Evolutionary conservation across 176 grass and related monocot genomes (phyloP).

Genomic region (Hordeum marinum): DNA sequence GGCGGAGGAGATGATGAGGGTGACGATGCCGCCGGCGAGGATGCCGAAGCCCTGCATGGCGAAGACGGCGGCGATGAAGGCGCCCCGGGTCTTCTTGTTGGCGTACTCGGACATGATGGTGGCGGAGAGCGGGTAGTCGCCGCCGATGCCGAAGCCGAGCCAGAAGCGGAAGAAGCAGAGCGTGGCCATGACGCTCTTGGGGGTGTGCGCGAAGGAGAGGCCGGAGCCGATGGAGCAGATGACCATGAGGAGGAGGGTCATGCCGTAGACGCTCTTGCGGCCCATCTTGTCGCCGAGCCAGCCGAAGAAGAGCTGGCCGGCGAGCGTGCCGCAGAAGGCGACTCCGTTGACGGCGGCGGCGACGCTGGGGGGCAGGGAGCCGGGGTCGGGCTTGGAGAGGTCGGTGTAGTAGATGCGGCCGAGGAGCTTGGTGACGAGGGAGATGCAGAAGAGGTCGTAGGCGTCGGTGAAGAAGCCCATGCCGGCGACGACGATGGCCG

Average conservation of each 20-base stretch:
- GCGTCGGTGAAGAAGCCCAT: conserved; percentile 97
- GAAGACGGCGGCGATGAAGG: conserved; percentile 83
- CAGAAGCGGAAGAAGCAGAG: conserved; percentile 99
- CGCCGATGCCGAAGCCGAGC: conserved; percentile 91
- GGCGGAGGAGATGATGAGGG: conserved; percentile 42
- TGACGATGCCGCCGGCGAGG: conserved; percentile 58
- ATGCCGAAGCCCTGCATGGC: conserved; percentile 83
- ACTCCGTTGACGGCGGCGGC: conserved; percentile 3
- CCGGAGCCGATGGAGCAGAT: conserved; percentile 47
- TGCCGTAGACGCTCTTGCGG: conserved; percentile 54
- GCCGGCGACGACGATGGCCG: conserved; percentile 75
- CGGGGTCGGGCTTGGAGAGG: background rate
- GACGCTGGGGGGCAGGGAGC: background rate
- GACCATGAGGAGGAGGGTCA: conserved; percentile 56
- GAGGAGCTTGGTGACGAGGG: conserved; percentile 63
- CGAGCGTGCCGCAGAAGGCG: conserved; percentile 43
- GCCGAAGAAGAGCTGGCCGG: conserved; percentile 5
- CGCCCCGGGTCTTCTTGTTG: conserved; percentile 77
- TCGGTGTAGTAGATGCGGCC: conserved; percentile 71
- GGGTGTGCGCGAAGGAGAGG: conserved; percentile 27
- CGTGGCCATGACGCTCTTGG: conserved; percentile 52
- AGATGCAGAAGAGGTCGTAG: conserved; percentile 91
- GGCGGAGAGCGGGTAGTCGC: conserved; percentile 71
- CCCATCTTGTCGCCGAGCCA: conserved; percentile 45
- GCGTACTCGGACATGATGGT: conserved; percentile 98